Percentiles rank a stretch among this genome's conserved stretches.
Conservation (phyloP, 768 basidiomycete genomes). For the Coprinellus micaceus region DNA sequence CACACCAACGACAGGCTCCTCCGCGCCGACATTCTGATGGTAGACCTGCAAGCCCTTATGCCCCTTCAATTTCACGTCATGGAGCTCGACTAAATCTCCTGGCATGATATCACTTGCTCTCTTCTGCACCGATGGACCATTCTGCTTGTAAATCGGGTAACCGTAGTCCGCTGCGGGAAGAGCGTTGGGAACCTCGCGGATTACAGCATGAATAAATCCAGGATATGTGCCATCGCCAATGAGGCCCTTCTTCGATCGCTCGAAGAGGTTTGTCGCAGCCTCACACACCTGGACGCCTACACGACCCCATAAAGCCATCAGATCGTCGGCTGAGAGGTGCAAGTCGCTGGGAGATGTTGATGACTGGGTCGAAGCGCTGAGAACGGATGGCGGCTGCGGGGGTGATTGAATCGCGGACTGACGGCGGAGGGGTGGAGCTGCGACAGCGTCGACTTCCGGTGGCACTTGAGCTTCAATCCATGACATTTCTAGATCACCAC, state of each 20-base stretch:
- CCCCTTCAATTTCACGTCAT: conserved; percentile 68
- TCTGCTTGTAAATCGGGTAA: conserved; percentile 73
- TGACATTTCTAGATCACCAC: conserved; percentile 49
- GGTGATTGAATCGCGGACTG: conserved; percentile 15
- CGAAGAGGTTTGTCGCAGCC: conserved; percentile 60
- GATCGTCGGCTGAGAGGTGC: conserved; percentile 55
- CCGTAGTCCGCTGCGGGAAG: conserved; percentile 53
- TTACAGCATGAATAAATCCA: conserved; percentile 70
- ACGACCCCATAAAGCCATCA: conserved; percentile 66
- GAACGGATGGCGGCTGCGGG: conserved; percentile 1
- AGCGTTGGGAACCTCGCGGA: conserved; percentile 65
- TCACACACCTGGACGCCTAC: conserved; percentile 75
- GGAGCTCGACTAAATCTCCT: conserved; percentile 75
- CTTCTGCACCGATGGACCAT: conserved; percentile 60
- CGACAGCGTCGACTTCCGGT: not conserved
- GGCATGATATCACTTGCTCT: conserved; percentile 79
- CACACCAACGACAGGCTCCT: conserved; percentile 65
- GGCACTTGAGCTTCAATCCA: conserved; percentile 51
- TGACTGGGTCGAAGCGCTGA: too few relatives aligned
- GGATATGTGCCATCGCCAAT: conserved; percentile 83
- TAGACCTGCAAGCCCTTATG: conserved; percentile 83
- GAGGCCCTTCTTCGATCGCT: conserved; percentile 72
- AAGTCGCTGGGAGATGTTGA: conserved; percentile 24
- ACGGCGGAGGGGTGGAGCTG: not conserved
- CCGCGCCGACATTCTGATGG: conserved; percentile 48